phyloP scores from a whole-genome alignment of 257 asterid genomes.

The Solanum pennellii region DNA sequence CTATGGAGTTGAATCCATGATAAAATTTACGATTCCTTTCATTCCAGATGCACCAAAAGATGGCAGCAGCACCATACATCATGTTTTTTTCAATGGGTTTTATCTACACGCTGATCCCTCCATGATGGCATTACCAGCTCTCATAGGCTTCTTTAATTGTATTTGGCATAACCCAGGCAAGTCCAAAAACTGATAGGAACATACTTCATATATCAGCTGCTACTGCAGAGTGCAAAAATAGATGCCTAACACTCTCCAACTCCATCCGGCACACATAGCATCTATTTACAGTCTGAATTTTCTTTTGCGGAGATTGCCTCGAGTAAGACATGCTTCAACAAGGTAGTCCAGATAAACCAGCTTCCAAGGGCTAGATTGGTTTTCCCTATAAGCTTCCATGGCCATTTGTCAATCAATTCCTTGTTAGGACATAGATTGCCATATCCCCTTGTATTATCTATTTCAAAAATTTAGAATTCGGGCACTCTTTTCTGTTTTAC shows the following conservation, averaged over 20 bases:
- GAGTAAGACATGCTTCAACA: background rate
- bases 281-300: background rate
- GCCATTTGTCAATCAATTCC: background rate
- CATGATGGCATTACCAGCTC: background rate
- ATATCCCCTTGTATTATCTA: background rate
- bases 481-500: background rate
- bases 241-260: background rate
- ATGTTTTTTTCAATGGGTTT: background rate
- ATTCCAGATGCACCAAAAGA: background rate
- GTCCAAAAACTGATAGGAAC: background rate
- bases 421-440: background rate
- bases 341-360: background rate
- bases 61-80: background rate
- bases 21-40: background rate
- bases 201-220: background rate
- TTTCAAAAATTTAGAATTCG: background rate
- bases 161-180: background rate
- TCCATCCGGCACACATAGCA: background rate
- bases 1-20: background rate
- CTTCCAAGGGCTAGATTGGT: background rate
- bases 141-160: background rate
- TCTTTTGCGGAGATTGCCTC: background rate
- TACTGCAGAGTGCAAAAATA: background rate
- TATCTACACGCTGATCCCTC: background rate
- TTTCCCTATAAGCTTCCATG: background rate